A percentile compares a stretch with the other conserved stretches of the same genome.
phyloP scores from a whole-genome alignment of 1,284 basidiomycete genomes.

The Cutaneotrichosporon spelunceum region DNA sequence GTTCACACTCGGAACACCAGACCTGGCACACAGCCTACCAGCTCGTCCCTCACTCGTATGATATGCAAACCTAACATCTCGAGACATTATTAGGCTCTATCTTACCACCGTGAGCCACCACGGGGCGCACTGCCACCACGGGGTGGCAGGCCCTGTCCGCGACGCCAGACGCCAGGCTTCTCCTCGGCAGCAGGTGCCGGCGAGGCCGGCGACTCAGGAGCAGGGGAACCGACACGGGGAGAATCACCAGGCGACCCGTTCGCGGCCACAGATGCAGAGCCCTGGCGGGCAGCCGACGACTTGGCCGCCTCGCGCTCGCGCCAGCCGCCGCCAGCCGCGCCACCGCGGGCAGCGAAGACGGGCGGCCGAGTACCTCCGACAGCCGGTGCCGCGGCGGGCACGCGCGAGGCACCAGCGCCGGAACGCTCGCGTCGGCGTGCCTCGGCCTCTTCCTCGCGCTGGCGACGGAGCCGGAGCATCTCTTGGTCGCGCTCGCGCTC shows the following conservation, averaged over 20 bases:
- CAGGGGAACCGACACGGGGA: constrained; percentile 3
- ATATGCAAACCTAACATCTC: constrained; percentile 8
- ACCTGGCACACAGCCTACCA: neutral
- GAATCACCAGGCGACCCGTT: constrained; percentile 11
- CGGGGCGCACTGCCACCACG: constrained; percentile 58
- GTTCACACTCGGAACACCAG: neutral
- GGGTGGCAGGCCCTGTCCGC: constrained; percentile 33
- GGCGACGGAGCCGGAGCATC: constrained; percentile 60
- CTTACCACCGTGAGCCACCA: constrained; percentile 11
- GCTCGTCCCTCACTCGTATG: neutral
- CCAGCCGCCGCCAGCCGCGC: constrained; percentile 34
- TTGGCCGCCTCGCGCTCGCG: constrained; percentile 33
- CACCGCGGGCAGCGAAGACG: constrained; percentile 32
- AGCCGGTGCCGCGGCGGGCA: constrained; percentile 28
- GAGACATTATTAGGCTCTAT: neutral
- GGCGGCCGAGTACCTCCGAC: constrained; percentile 23
- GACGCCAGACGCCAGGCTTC: constrained; percentile 28
- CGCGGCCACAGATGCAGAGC: constrained; percentile 10
- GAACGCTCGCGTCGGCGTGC: constrained; percentile 53
- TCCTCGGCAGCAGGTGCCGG: neutral
- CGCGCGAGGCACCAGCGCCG: constrained; percentile 30
- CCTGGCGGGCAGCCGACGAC: constrained; percentile 18
- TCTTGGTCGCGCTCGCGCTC: constrained; percentile 65
- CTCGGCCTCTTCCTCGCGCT: constrained; percentile 77
- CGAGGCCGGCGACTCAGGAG: neutral